Percentiles rank a stretch among this genome's conserved stretches.
Conservation (phyloP, 1,139 yeast genomes). For the Lodderomyces elongisporus region DNA sequence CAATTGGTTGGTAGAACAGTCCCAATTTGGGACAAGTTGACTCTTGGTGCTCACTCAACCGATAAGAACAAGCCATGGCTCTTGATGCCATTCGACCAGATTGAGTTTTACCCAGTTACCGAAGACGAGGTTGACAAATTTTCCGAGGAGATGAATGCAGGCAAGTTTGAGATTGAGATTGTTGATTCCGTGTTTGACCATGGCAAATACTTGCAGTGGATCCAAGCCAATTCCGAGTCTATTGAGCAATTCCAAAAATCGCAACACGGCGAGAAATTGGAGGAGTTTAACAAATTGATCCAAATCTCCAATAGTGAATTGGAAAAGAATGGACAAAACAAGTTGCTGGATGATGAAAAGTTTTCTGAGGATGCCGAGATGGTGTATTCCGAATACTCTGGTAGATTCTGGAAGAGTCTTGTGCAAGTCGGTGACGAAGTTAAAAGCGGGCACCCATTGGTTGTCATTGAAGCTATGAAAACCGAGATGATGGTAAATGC, state of each 20-base stretch:
- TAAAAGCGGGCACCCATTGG: slow-evolving; percentile 67
- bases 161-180: slow-evolving; percentile 70
- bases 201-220: slow-evolving; percentile 71
- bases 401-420: slow-evolving; percentile 93
- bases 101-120: slow-evolving; percentile 86
- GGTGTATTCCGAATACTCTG: slow-evolving; percentile 91
- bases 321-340: slow-evolving; percentile 39
- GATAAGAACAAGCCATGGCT: slow-evolving; percentile 76
- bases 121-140: slow-evolving; percentile 74
- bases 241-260: slow-evolving; percentile 63
- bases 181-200: slow-evolving; percentile 80
- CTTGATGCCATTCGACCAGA: slow-evolving; percentile 85
- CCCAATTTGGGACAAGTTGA: slow-evolving; percentile 95
- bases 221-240: slow-evolving; percentile 63
- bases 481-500: slow-evolving; percentile 90
- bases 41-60: slow-evolving; percentile 60
- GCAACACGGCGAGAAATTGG: slow-evolving; percentile 76
- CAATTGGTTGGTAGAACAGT: slow-evolving; percentile 94
- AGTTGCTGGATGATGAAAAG: slow-evolving; percentile 37
- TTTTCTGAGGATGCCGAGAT: slow-evolving; percentile 73
- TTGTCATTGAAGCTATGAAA: slow-evolving; percentile 96
- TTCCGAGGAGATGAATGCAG: slow-evolving; percentile 74
- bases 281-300: slow-evolving; percentile 77
- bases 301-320: slow-evolving; percentile 80
- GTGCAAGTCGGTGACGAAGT: slow-evolving; percentile 79